Percentiles rank a stretch among this genome's conserved stretches.
Conservation (phyloP, 2,329 filamentous ascomycete species). For the Fusarium protoensiforme region DNA sequence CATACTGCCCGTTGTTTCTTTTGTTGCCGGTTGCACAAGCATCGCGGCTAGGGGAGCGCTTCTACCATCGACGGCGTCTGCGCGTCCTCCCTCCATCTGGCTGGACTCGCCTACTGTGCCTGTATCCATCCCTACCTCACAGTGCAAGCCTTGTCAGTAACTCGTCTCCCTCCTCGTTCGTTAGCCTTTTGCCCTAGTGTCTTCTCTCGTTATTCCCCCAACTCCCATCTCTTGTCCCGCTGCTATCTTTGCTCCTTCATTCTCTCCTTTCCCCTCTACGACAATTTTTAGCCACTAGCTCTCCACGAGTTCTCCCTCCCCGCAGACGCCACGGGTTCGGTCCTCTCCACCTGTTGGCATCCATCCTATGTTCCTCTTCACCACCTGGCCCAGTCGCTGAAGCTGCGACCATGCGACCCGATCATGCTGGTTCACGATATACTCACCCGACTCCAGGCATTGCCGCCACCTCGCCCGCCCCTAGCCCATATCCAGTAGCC, state of each 20-base stretch:
- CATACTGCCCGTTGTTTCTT: slow-evolving; percentile 1
- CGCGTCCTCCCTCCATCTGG: slow-evolving; percentile 24
- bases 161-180: slow-evolving; percentile 30
- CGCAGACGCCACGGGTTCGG: slow-evolving; percentile 31
- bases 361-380: slow-evolving; percentile 41
- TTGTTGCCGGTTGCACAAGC: slow-evolving; percentile 9
- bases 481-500: slow-evolving; percentile 23
- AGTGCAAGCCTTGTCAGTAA: slow-evolving; percentile 33
- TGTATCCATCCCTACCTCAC: slow-evolving; percentile 21
- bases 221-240: slow-evolving; percentile 7
- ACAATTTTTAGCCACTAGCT: slow-evolving; percentile 21
- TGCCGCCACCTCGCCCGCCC: slow-evolving; percentile 17
- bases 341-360: slow-evolving; percentile 31
- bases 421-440: slow-evolving; percentile 40
- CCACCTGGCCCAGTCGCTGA: slow-evolving; percentile 41
- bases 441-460: slow-evolving; percentile 40
- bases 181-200: slow-evolving; percentile 17
- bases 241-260: slow-evolving; percentile 2
- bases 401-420: slow-evolving; percentile 45
- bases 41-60: slow-evolving; percentile 9
- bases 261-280: not conserved
- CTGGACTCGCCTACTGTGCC: slow-evolving; percentile 24
- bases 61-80: slow-evolving; percentile 23
- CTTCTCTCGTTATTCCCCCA: slow-evolving; percentile 24
- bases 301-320: slow-evolving; percentile 37